These are phyloP conservation scores for Mycena alexandri DNA, from an alignment of 768 basidiomycete species.

Conservation along the genomic window DNA sequence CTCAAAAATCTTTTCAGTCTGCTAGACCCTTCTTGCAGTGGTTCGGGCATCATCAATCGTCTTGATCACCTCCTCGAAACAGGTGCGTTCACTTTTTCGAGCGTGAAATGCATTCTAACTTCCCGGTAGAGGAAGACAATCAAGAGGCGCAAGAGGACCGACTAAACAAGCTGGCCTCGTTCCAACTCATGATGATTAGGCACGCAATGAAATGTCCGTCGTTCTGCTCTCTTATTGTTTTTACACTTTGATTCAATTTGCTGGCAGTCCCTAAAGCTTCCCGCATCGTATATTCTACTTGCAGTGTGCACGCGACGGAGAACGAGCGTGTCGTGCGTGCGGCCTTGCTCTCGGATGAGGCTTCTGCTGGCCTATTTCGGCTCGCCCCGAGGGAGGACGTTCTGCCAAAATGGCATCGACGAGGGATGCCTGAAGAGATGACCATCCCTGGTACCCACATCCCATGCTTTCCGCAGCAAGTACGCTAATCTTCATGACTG, in stretches of 20 bases:
- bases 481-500: neutral
- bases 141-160: slow-evolving; percentile 73
- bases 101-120: slow-evolving; percentile 13
- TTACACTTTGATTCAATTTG: slow-evolving; percentile 13
- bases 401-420: slow-evolving; percentile 84
- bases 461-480: too few species aligned
- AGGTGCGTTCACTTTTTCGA: slow-evolving; percentile 58
- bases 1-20: slow-evolving; percentile 61
- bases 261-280: slow-evolving; percentile 77
- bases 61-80: slow-evolving; percentile 85
- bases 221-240: slow-evolving; percentile 20
- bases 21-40: slow-evolving; percentile 96
- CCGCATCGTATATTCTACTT: slow-evolving; percentile 97
- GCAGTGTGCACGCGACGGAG: slow-evolving; percentile 90
- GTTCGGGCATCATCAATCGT: slow-evolving; percentile 92
- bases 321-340: slow-evolving; percentile 92
- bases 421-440: slow-evolving; percentile 80
- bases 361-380: slow-evolving; percentile 66
- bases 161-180: slow-evolving; percentile 84
- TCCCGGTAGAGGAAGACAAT: slow-evolving; percentile 64
- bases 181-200: slow-evolving; percentile 91
- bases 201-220: slow-evolving; percentile 94
- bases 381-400: slow-evolving; percentile 78
- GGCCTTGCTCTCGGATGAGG: slow-evolving; percentile 81
- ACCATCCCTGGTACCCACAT: slow-evolving; percentile 59